These are phyloP conservation scores for Sporobolomyces roseus DNA, from an alignment of 768 basidiomycete genomes.

Conservation along the genomic window DNA sequence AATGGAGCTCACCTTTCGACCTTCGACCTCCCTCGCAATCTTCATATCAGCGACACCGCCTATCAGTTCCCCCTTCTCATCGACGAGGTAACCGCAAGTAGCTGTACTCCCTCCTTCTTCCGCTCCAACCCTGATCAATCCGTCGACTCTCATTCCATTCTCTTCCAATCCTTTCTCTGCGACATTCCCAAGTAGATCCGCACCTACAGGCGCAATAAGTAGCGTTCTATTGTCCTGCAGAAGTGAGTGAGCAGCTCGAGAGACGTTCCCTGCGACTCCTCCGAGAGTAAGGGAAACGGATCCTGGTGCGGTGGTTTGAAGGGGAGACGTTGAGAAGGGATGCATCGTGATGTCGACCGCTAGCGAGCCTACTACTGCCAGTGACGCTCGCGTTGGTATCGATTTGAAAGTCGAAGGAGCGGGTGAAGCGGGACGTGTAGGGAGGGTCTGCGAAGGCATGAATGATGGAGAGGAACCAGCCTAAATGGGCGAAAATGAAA, in stretches of 20 bases:
- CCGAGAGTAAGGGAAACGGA: slow-evolving; percentile 68
- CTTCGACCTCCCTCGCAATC: slow-evolving; percentile 54
- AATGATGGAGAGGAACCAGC: neutral
- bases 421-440: neutral
- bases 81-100: slow-evolving; percentile 81
- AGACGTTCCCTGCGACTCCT: slow-evolving; percentile 92
- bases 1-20: slow-evolving; percentile 41
- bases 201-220: slow-evolving; percentile 70
- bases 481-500: too few relatives aligned
- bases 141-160: slow-evolving; percentile 78
- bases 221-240: slow-evolving; percentile 48
- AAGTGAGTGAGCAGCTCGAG: slow-evolving; percentile 74
- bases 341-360: slow-evolving; percentile 80
- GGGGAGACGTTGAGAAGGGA: slow-evolving; percentile 38
- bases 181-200: slow-evolving; percentile 70
- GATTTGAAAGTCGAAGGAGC: neutral
- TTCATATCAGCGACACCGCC: slow-evolving; percentile 93
- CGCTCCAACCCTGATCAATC: slow-evolving; percentile 53
- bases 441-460: slow-evolving; percentile 6
- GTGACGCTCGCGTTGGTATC: slow-evolving; percentile 15
- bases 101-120: slow-evolving; percentile 57
- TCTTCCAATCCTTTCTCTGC: slow-evolving; percentile 58
- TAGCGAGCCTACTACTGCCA: slow-evolving; percentile 77
- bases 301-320: slow-evolving; percentile 74
- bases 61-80: slow-evolving; percentile 64